Evolutionary conservation across 2,329 filamentous ascomycete genomes (phyloP).

Genomic region (Aspergillus eucalypticola): DNA sequence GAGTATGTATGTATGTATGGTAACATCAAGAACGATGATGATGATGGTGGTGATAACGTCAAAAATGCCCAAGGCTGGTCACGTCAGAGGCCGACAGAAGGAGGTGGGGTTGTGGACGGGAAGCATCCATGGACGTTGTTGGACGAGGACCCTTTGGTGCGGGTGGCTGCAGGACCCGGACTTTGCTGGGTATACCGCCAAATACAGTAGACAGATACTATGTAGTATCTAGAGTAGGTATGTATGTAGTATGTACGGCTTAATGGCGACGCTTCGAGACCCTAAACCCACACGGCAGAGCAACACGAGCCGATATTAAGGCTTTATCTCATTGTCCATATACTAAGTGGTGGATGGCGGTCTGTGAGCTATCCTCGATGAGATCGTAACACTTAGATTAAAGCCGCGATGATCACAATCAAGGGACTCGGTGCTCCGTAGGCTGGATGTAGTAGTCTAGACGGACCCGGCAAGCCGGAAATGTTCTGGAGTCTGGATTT

Average conservation of each 20-base stretch:
- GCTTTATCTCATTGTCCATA: not conserved
- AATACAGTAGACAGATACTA: not conserved
- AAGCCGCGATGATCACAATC: slow-evolving; percentile 4
- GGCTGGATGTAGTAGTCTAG: not conserved
- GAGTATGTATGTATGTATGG: too few species aligned
- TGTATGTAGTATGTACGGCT: not conserved
- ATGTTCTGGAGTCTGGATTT: not conserved
- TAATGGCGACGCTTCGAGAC: not conserved
- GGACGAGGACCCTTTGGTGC: slow-evolving; percentile 1
- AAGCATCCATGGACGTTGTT: slow-evolving; percentile 1
- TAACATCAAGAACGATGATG: too few species aligned
- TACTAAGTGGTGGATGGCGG: not conserved
- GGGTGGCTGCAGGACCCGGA: slow-evolving; percentile 3
- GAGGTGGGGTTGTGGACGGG: slow-evolving; percentile 1
- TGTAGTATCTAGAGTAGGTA: not conserved
- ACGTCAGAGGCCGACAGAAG: slow-evolving; percentile 1
- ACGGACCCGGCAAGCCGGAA: not conserved
- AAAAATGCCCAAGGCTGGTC: not conserved
- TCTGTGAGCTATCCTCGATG: not conserved
- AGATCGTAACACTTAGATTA: not conserved
- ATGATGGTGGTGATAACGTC: too few species aligned
- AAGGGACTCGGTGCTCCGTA: slow-evolving; percentile 2
- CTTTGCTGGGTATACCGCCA: not conserved
- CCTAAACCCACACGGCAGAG: not conserved
- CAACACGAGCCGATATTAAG: not conserved